phyloP scores from a whole-genome alignment of 306 rosid species.

The Glycine tomentella region DNA sequence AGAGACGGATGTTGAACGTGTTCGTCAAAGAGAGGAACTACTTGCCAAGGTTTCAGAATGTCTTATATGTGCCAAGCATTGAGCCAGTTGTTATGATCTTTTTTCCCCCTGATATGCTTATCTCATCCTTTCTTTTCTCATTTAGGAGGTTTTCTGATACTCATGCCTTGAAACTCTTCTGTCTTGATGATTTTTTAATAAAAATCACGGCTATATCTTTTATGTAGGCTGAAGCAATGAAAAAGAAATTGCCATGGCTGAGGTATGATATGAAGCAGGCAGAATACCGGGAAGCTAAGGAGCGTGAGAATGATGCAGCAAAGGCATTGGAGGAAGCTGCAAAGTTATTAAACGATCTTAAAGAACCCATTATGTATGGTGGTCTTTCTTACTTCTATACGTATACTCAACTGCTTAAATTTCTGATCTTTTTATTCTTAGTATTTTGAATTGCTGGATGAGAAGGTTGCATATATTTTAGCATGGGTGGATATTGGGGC shows the following conservation, averaged over 20 bases:
- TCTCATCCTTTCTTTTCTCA: background rate
- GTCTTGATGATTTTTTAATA: conserved; percentile 4
- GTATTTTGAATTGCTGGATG: conserved; percentile 31
- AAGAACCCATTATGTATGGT: conserved; percentile 81
- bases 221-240: conserved; percentile 78
- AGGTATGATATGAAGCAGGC: conserved; percentile 86
- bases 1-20: conserved; percentile 93
- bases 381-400: conserved; percentile 34
- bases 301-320: conserved; percentile 66
- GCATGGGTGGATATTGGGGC: conserved; percentile 11
- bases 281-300: conserved; percentile 77
- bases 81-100: background rate
- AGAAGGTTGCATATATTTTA: conserved; percentile 34
- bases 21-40: conserved; percentile 90
- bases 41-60: conserved; percentile 69
- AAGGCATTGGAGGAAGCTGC: conserved; percentile 80
- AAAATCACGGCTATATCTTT: conserved; percentile 27
- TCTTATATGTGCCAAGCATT: conserved; percentile 15
- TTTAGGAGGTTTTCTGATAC: conserved; percentile 1
- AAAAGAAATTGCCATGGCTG: conserved; percentile 94
- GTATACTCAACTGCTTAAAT: background rate
- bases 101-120: background rate
- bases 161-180: conserved; percentile 22
- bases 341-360: conserved; percentile 60
- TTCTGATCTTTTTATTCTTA: conserved; percentile 9